A percentile compares a stretch with the other conserved stretches of the same genome.
These are phyloP conservation scores for Sedum album DNA, from an alignment of 164 flowering plant genomes.

Conservation along the genomic window DNA sequence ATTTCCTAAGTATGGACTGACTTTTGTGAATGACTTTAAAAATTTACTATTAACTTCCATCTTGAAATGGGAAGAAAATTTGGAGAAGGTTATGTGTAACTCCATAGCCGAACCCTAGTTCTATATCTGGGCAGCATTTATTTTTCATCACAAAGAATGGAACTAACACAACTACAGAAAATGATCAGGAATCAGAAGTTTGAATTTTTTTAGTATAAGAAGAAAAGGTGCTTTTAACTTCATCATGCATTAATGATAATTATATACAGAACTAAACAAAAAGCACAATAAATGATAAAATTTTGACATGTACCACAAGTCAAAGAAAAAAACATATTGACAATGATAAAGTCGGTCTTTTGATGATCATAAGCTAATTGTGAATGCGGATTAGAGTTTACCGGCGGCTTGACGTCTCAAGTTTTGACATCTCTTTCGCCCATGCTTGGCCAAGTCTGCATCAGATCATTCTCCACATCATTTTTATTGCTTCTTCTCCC, in stretches of 20 bases:
- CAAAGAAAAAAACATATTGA: background rate
- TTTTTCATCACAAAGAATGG: too few relatives aligned
- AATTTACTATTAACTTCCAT: background rate
- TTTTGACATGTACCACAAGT: too few relatives aligned
- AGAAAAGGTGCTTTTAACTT: too few relatives aligned
- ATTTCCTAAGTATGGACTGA: background rate
- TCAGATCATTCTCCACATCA: background rate
- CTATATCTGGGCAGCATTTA: too few relatives aligned
- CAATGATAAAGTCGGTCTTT: background rate
- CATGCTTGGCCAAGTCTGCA: background rate
- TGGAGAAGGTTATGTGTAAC: too few relatives aligned
- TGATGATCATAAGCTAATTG: background rate
- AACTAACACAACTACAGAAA: too few relatives aligned
- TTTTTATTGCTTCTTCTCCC: slow-evolving; percentile 3
- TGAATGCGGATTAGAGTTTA: background rate
- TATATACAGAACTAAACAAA: too few relatives aligned
- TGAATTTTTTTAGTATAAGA: too few relatives aligned
- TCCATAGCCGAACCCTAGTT: too few relatives aligned
- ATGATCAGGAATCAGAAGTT: too few relatives aligned
- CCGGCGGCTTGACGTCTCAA: background rate
- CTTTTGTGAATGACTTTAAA: background rate
- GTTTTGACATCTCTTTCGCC: background rate
- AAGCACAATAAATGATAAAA: too few relatives aligned
- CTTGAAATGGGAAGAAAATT: background rate
- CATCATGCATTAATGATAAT: too few relatives aligned